These are phyloP conservation scores for Yamadazyma atmosphaerica DNA, from an alignment of 1,139 yeast species.

Conservation along the genomic window DNA sequence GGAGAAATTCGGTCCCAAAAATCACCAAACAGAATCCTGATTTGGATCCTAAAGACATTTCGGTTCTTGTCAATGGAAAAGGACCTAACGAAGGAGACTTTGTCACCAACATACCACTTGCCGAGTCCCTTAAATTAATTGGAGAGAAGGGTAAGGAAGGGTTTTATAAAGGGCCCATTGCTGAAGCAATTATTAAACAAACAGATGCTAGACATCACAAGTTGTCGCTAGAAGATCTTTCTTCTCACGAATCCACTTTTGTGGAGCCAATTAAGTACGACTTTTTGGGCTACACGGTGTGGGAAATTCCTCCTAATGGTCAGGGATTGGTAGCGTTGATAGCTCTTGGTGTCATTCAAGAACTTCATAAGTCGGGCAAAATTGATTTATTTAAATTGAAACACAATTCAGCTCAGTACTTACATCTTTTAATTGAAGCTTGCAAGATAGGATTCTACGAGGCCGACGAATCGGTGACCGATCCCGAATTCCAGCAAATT, in stretches of 20 bases:
- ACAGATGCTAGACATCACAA: conserved; percentile 56
- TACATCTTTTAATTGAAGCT: conserved; percentile 69
- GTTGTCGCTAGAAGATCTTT: conserved; percentile 55
- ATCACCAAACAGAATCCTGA: conserved; percentile 39
- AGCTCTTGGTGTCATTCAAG: conserved; percentile 66
- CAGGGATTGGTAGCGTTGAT: conserved; percentile 74
- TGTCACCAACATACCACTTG: conserved; percentile 53
- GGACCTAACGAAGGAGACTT: conserved; percentile 64
- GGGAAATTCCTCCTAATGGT: conserved; percentile 86
- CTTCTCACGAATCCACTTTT: conserved; percentile 52
- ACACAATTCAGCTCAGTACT: conserved; percentile 72
- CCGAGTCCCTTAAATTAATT: conserved; percentile 52
- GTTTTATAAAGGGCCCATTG: conserved; percentile 68
- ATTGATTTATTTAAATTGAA: conserved; percentile 47
- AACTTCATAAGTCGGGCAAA: conserved; percentile 47
- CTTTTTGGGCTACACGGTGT: conserved; percentile 45
- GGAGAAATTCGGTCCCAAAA: conserved; percentile 43
- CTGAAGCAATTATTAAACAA: conserved; percentile 61
- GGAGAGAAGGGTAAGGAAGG: conserved; percentile 62
- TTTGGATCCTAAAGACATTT: conserved; percentile 26
- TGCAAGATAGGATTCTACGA: conserved; percentile 74
- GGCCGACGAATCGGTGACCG: conserved; percentile 74
- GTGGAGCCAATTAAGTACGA: conserved; percentile 61
- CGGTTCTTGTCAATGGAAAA: conserved; percentile 29
- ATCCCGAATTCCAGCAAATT: conserved; percentile 47